A percentile compares a stretch with the other conserved stretches of the same genome.
phyloP scores from a whole-genome alignment of 495 filamentous ascomycete genomes.

The Coniosporium apollinis region DNA sequence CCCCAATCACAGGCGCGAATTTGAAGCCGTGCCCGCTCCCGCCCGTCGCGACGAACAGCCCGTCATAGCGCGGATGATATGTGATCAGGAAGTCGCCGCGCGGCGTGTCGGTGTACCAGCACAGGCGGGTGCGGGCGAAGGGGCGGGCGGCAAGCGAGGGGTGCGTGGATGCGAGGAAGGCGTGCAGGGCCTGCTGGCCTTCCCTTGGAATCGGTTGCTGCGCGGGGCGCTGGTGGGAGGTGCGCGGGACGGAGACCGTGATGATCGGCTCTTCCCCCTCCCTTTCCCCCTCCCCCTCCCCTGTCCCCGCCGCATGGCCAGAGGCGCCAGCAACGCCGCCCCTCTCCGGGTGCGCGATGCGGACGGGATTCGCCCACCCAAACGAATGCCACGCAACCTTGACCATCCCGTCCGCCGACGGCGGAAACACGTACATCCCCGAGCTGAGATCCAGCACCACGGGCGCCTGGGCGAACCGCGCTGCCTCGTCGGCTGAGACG shows the following conservation, averaged over 20 bases:
- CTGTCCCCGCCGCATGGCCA: not conserved
- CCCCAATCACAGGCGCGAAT: constrained; percentile 73
- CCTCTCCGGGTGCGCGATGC: constrained; percentile 23
- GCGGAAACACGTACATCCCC: constrained; percentile 74
- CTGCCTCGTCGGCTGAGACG: constrained; percentile 51
- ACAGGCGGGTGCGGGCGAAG: constrained; percentile 56
- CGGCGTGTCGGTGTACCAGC: constrained; percentile 69
- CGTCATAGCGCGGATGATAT: constrained; percentile 49
- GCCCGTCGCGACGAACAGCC: constrained; percentile 67
- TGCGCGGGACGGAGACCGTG: constrained; percentile 31
- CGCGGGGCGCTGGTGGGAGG: constrained; percentile 25
- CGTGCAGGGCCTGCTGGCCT: constrained; percentile 42
- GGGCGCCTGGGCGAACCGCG: constrained; percentile 43
- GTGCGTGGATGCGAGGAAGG: constrained; percentile 42
- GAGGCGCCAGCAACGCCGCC: not conserved
- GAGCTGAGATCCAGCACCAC: constrained; percentile 63
- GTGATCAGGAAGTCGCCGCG: constrained; percentile 66
- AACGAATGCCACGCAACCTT: constrained; percentile 73
- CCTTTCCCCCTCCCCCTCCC: constrained; percentile 1
- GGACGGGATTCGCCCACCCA: constrained; percentile 59
- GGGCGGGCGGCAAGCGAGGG: constrained; percentile 45
- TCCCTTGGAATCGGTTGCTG: constrained; percentile 38
- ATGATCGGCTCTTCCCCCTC: constrained; percentile 20
- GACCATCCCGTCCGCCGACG: constrained; percentile 40
- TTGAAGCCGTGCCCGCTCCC: constrained; percentile 82